Percentiles rank a stretch among this genome's conserved stretches.
Evolutionary conservation across 768 basidiomycete genomes (phyloP).

Genomic region (Suillus tomentosus): DNA sequence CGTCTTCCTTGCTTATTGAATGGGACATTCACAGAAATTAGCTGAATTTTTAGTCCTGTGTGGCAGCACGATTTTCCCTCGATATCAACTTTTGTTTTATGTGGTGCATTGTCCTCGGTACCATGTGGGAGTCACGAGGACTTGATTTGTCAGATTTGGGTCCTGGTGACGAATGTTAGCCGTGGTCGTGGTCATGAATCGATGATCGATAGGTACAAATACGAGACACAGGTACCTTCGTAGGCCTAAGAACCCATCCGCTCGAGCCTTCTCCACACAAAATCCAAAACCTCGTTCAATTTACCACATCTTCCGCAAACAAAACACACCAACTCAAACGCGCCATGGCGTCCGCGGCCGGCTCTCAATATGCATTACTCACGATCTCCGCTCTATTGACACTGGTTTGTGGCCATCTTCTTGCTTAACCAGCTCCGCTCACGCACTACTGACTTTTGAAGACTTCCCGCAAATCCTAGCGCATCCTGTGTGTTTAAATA

Average conservation of each 20-base stretch:
- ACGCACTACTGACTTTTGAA: background rate
- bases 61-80: too few species aligned
- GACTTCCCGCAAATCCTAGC: background rate
- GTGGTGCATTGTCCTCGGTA: too few species aligned
- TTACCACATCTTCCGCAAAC: constrained; percentile 10
- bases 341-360: constrained; percentile 15
- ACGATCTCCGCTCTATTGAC: background rate
- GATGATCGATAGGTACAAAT: too few species aligned
- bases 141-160: too few species aligned
- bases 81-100: too few species aligned
- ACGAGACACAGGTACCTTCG: background rate
- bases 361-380: constrained; percentile 6
- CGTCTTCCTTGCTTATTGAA: too few species aligned
- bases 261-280: background rate
- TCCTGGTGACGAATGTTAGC: too few species aligned
- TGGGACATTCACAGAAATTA: too few species aligned
- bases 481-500: constrained; percentile 28
- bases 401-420: background rate
- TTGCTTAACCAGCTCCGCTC: constrained; percentile 16
- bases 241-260: constrained; percentile 68
- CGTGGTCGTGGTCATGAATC: too few species aligned
- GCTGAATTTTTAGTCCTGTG: too few species aligned
- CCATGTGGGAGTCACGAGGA: too few species aligned
- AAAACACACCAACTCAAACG: background rate
- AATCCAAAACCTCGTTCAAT: constrained; percentile 22